Conservation (phyloP, 768 basidiomycete genomes). For the Russula virescens region DNA sequence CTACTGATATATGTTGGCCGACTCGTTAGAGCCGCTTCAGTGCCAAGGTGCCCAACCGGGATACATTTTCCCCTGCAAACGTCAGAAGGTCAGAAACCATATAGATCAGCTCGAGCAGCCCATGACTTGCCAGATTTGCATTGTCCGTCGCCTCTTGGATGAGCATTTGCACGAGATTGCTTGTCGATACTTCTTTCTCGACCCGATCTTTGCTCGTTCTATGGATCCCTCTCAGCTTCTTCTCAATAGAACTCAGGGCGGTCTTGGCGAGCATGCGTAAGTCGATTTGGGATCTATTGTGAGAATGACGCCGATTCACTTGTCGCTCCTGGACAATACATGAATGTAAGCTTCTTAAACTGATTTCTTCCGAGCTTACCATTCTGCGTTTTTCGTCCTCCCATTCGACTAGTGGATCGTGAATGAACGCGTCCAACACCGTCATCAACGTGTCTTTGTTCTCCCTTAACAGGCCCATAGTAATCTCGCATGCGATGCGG, state of each 20-base stretch:
- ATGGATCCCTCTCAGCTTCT: slow-evolving; percentile 74
- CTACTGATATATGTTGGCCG: not conserved
- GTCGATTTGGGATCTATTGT: slow-evolving; percentile 35
- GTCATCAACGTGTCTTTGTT: slow-evolving; percentile 94
- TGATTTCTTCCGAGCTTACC: slow-evolving; percentile 32
- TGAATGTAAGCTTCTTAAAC: not conserved
- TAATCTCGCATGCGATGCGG: slow-evolving; percentile 86
- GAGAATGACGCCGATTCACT: slow-evolving; percentile 10
- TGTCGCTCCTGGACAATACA: slow-evolving; percentile 23
- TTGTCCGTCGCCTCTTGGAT: slow-evolving; percentile 83
- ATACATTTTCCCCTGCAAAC: slow-evolving; percentile 77
- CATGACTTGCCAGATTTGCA: slow-evolving; percentile 55
- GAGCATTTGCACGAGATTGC: slow-evolving; percentile 84
- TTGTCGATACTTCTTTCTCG: slow-evolving; percentile 55
- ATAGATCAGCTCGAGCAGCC: not conserved
- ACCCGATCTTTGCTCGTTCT: slow-evolving; percentile 33
- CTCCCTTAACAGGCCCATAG: slow-evolving; percentile 76
- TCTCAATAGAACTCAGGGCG: slow-evolving; percentile 74
- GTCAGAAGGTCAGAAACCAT: slow-evolving; percentile 25
- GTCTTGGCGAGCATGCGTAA: slow-evolving; percentile 63
- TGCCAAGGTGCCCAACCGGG: slow-evolving; percentile 86
- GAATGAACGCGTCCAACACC: slow-evolving; percentile 93
- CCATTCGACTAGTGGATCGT: slow-evolving; percentile 97
- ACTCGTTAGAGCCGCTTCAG: slow-evolving; percentile 30
- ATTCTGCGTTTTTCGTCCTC: slow-evolving; percentile 71